A percentile compares a stretch with the other conserved stretches of the same genome.
Conservation (phyloP, 2,329 filamentous ascomycete genomes). For the Fusarium sp. region DNA sequence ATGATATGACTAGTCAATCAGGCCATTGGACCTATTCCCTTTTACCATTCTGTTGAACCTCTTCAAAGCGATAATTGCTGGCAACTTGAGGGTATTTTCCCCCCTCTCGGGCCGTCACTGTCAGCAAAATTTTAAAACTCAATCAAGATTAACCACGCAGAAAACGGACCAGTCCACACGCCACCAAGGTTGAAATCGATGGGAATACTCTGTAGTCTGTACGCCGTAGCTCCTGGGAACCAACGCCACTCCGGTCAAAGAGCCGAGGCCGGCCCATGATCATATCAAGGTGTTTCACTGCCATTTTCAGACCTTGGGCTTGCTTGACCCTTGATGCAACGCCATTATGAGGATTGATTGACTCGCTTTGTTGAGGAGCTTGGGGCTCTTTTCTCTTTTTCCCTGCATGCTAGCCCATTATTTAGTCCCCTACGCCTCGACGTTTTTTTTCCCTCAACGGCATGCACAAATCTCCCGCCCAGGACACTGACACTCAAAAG, state of each 20-base stretch:
- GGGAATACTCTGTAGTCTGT: constrained; percentile 1
- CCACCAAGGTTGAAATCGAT: constrained; percentile 36
- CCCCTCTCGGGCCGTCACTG: neutral
- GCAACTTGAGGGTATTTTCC: constrained; percentile 1
- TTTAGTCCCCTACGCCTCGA: constrained; percentile 23
- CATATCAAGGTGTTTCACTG: constrained; percentile 39
- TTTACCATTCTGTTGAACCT: constrained; percentile 6
- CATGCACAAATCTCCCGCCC: constrained; percentile 27
- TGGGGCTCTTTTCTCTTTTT: constrained; percentile 22
- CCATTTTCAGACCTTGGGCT: constrained; percentile 29
- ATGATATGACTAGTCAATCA: constrained; percentile 3
- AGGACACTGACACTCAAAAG: neutral
- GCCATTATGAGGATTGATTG: constrained; percentile 24
- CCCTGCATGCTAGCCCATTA: constrained; percentile 7
- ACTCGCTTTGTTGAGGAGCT: constrained; percentile 39
- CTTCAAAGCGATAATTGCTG: neutral
- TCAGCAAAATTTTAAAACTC: constrained; percentile 30
- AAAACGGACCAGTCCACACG: constrained; percentile 29
- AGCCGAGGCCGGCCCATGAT: constrained; percentile 38
- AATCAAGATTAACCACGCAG: constrained; percentile 44
- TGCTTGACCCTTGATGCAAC: constrained; percentile 22
- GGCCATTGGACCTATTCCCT: neutral
- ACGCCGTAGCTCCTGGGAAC: constrained; percentile 12
- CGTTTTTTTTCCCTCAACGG: constrained; percentile 36
- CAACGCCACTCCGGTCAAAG: constrained; percentile 34